Conservation (phyloP, 2,329 filamentous ascomycete species). For the Rhytidhysteron rufulum region DNA sequence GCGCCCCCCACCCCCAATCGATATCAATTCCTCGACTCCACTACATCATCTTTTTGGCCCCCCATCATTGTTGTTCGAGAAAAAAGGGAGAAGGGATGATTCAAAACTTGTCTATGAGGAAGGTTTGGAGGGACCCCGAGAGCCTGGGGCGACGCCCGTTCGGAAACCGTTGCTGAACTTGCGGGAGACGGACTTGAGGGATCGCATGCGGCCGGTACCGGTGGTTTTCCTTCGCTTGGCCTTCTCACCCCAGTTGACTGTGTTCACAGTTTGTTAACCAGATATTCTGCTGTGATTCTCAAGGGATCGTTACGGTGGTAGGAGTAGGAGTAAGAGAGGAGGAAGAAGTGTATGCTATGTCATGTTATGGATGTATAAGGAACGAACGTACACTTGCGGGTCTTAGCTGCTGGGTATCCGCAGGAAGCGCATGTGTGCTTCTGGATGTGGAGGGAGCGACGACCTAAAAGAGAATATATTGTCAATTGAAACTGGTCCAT, state of each 20-base stretch:
- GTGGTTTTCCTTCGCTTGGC: conserved; percentile 99
- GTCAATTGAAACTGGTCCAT: no score
- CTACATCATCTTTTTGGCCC: not conserved
- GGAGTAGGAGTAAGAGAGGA: no score
- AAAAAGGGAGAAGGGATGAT: no score
- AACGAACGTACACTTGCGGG: conserved; percentile 85
- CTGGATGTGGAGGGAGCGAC: conserved; percentile 98
- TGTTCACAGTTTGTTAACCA: conserved; percentile 28
- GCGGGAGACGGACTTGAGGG: conserved; percentile 88
- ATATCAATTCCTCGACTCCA: no score
- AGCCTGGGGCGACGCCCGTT: conserved; percentile 78
- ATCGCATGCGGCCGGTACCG: conserved; percentile 92
- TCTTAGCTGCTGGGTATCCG: conserved; percentile 97
- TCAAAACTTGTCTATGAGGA: conserved; percentile 25
- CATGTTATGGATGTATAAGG: conserved; percentile 6
- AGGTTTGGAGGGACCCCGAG: conserved; percentile 61
- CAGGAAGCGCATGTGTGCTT: conserved; percentile 97
- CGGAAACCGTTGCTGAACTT: conserved; percentile 99
- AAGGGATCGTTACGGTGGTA: no score
- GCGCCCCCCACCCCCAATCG: no score
- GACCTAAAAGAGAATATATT: conserved; percentile 54
- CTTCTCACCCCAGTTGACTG: conserved; percentile 99
- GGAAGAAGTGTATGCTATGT: no score
- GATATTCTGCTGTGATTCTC: conserved; percentile 5
- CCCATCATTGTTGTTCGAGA: no score